These are phyloP conservation scores for Neonectria coccinea DNA, from an alignment of 2,329 filamentous ascomycete species.

Conservation along the genomic window DNA sequence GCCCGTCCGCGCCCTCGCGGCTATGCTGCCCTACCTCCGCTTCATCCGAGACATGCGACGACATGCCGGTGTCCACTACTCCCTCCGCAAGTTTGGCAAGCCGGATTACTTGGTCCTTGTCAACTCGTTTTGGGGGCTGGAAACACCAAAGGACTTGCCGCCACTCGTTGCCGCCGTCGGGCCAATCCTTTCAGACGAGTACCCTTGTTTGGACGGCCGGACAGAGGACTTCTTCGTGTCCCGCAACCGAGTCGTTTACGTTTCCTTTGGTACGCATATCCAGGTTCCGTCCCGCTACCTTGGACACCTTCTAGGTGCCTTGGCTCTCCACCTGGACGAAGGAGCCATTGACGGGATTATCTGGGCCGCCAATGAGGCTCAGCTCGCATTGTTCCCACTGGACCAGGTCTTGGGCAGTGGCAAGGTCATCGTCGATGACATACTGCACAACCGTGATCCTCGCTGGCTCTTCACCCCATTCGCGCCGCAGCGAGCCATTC, in stretches of 20 bases:
- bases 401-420: not conserved
- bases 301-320: not conserved
- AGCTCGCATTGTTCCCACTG: not conserved
- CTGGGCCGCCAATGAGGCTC: not conserved
- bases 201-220: not conserved
- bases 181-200: not conserved
- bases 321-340: not conserved
- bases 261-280: not conserved
- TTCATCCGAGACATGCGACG: conserved; percentile 50
- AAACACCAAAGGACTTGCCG: conserved; percentile 55
- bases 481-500: conserved; percentile 1
- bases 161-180: conserved; percentile 2
- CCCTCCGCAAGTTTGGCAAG: conserved; percentile 46
- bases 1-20: conserved; percentile 43
- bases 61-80: conserved; percentile 46
- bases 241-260: not conserved
- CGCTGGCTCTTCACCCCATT: not conserved
- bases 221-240: not conserved
- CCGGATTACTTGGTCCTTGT: conserved; percentile 55
- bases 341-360: not conserved
- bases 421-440: too few species aligned
- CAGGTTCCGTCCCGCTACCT: not conserved
- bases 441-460: not conserved
- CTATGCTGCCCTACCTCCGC: conserved; percentile 44
- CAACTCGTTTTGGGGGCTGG: conserved; percentile 57